Percentiles rank a stretch among this genome's conserved stretches.
phyloP scores from a whole-genome alignment of 202 grass and related monocot species.

The Miscanthus sacchariflorus region DNA sequence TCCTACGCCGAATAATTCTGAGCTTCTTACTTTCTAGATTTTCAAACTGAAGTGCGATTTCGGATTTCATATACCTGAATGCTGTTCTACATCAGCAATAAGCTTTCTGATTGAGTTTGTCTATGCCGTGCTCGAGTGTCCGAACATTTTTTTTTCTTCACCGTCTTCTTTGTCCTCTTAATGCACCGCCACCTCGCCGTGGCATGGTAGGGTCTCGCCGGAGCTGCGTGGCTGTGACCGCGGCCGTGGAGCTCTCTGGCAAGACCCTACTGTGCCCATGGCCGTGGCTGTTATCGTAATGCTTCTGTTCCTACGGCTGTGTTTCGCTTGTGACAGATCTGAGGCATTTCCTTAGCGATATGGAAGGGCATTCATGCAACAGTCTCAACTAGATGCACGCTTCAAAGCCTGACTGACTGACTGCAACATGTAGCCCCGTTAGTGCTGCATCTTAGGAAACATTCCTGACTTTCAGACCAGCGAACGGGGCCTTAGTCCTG shows the following conservation, averaged over 20 bases:
- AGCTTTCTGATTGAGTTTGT: not conserved
- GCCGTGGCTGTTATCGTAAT: no score
- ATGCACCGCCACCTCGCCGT: no score
- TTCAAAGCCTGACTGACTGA: not conserved
- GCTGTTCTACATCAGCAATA: not conserved
- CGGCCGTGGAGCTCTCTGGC: no score
- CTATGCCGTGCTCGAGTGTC: no score
- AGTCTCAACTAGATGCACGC: not conserved
- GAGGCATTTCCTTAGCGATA: not conserved
- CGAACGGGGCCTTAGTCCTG: no score
- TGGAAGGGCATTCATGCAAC: not conserved
- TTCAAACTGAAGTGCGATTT: not conserved
- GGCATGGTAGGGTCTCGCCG: no score
- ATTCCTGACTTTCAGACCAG: not conserved
- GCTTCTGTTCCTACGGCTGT: not conserved
- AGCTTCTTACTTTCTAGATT: not conserved
- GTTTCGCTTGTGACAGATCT: not conserved
- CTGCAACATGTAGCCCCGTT: not conserved
- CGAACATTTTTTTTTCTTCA: no score
- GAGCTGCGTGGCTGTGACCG: no score
- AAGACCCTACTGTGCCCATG: no score
- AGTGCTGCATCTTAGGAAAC: not conserved
- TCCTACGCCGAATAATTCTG: not conserved
- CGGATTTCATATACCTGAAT: not conserved
- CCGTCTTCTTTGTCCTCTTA: no score